These are phyloP conservation scores for Glarea lozoyensis DNA, from an alignment of 495 filamentous ascomycete genomes.

Conservation along the genomic window DNA sequence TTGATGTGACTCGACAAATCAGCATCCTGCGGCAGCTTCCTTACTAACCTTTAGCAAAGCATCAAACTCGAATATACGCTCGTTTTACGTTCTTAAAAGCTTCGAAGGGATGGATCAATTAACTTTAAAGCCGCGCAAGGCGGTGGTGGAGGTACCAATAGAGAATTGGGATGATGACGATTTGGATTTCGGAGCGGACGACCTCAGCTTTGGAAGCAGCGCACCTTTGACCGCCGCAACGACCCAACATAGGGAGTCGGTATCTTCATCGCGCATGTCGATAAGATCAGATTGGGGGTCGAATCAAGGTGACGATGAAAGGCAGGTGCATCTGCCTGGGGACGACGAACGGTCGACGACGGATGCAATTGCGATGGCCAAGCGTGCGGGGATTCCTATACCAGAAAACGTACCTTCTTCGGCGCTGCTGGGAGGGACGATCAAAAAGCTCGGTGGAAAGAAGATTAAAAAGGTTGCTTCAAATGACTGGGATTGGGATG, in stretches of 20 bases:
- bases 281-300: constrained; percentile 75
- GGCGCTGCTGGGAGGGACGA: constrained; percentile 88
- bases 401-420: constrained; percentile 84
- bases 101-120: constrained; percentile 44
- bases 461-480: constrained; percentile 65
- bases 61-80: constrained; percentile 5
- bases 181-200: constrained; percentile 66
- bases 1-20: constrained; percentile 5
- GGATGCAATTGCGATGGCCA: constrained; percentile 80
- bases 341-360: constrained; percentile 71
- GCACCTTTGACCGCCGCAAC: constrained; percentile 54
- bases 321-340: constrained; percentile 67
- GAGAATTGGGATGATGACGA: constrained; percentile 90
- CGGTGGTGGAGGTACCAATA: constrained; percentile 49
- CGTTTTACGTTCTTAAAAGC: not conserved
- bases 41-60: not conserved
- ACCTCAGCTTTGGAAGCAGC: constrained; percentile 56
- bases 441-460: constrained; percentile 79
- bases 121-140: constrained; percentile 43
- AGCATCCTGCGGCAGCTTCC: not conserved
- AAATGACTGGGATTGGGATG: constrained; percentile 86
- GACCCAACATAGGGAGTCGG: constrained; percentile 58
- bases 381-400: constrained; percentile 84
- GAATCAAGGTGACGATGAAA: constrained; percentile 70
- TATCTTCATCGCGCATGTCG: constrained; percentile 68